Evolutionary conservation across 148 eudicot genomes (phyloP), one percentile per base, ranked within the genome.

Genomic region (Suaeda aralocaspica): DNA sequence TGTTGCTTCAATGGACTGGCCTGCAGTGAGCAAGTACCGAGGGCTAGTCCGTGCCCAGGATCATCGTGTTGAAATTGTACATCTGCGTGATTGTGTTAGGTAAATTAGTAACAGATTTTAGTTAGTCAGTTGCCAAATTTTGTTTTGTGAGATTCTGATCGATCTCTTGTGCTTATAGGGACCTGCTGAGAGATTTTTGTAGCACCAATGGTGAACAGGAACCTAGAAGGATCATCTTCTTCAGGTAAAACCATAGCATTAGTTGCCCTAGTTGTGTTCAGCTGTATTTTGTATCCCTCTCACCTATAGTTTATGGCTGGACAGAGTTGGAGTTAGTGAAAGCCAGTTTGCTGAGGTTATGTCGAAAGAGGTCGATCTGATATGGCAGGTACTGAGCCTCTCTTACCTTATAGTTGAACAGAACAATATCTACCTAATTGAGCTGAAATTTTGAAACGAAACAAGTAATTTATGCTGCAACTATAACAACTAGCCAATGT

Each of bases 1-100:
- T 25, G 96, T 89, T 71, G 96, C 89, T 34, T 89, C 96, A 16
- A 85, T 85, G 89, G 96, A 89, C 59, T 87, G 96, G 96, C 92
- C 89, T 19, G 53, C 2, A 15, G 24, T 49, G 5, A 49, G 22
- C 21, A 89, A 80, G 41, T 89, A 87, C 76, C 79, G 80, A 55
- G 89, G 76, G 30, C 52, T 85, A 55, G 84, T 87, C 11, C 79
- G 83, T 69, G 88, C 90, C 34, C 92, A 87, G 62, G 45, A 58
- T 28, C 96, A 79, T 31, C 74, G 92, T 57, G 81, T 83, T 8
- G 92, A 87, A 31, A 85, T 87, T 2, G 85, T 89, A 3, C 66
- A 49, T 49, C 7, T 49, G 53, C 3, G 6, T 4, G 22, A 5
- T 14, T 49, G 53, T 49, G 16, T 19, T 49, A 19, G 22, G 53